phyloP scores from a whole-genome alignment of 164 flowering plant species.

The Nymphaea thermarum region DNA sequence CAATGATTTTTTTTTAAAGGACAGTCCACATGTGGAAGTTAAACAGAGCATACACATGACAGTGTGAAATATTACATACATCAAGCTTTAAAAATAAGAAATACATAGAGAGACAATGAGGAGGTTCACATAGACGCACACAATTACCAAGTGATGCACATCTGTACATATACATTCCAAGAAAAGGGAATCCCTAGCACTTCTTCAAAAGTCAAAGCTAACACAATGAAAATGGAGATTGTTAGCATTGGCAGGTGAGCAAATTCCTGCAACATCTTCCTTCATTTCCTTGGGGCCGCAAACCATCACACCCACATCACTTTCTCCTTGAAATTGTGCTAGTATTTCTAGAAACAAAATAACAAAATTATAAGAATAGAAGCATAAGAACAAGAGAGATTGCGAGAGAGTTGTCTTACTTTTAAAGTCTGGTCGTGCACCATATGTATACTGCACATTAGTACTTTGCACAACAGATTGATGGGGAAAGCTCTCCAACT shows the following conservation, averaged over 20 bases:
- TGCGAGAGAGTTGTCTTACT: slow-evolving; percentile 7
- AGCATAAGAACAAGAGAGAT: neutral
- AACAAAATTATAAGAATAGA: too few species aligned
- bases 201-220: neutral
- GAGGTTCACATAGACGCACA: neutral
- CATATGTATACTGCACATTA: slow-evolving; percentile 34
- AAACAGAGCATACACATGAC: neutral
- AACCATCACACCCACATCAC: slow-evolving; percentile 39
- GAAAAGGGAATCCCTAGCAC: neutral
- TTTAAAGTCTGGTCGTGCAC: slow-evolving; percentile 55
- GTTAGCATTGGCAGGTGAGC: slow-evolving; percentile 24
- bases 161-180: too few species aligned
- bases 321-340: slow-evolving; percentile 1
- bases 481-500: slow-evolving; percentile 55
- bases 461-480: slow-evolving; percentile 42
- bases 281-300: slow-evolving; percentile 50
- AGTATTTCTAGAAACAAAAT: slow-evolving; percentile 26
- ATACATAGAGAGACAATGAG: neutral
- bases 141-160: neutral
- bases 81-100: neutral
- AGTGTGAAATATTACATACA: neutral
- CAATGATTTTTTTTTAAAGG: too few species aligned
- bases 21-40: too few species aligned
- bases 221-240: neutral
- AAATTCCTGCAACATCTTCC: slow-evolving; percentile 50